phyloP scores from a whole-genome alignment of 1,139 yeast species.

The Kurtzmaniella quercitrusa region DNA sequence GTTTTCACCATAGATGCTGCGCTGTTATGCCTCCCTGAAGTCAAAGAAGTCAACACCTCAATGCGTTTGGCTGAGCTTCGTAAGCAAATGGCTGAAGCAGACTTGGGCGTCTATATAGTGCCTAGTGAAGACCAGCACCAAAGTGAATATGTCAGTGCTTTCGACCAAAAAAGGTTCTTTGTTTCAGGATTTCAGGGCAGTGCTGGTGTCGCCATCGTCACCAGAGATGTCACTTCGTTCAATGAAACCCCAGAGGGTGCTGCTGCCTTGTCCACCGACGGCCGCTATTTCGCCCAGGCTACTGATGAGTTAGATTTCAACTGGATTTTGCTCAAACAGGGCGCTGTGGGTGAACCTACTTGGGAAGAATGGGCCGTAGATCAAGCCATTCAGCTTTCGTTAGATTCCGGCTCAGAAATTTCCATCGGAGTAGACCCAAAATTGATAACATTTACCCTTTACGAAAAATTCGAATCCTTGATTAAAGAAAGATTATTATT shows the following conservation, averaged over 20 bases:
- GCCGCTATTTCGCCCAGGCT: slow-evolving; percentile 92
- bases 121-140: slow-evolving; percentile 96
- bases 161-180: slow-evolving; percentile 81
- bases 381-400: slow-evolving; percentile 53
- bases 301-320: slow-evolving; percentile 79
- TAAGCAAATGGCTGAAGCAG: slow-evolving; percentile 56
- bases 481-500: slow-evolving; percentile 19
- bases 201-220: slow-evolving; percentile 88
- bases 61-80: slow-evolving; percentile 62
- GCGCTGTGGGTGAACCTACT: slow-evolving; percentile 64
- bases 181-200: slow-evolving; percentile 92
- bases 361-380: slow-evolving; percentile 87
- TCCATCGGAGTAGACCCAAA: slow-evolving; percentile 56
- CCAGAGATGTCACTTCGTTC: slow-evolving; percentile 63
- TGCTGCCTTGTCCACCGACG: slow-evolving; percentile 89
- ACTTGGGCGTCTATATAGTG: slow-evolving; percentile 73
- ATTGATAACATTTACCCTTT: slow-evolving; percentile 50
- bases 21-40: slow-evolving; percentile 41
- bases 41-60: slow-evolving; percentile 53
- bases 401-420: slow-evolving; percentile 39
- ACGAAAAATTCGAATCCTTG: slow-evolving; percentile 22
- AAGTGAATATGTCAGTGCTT: slow-evolving; percentile 77
- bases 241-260: slow-evolving; percentile 58
- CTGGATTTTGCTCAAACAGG: slow-evolving; percentile 84
- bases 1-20: slow-evolving; percentile 47